Evolutionary conservation across 495 filamentous ascomycete species (phyloP).

Genomic region (Tuber borchii): DNA sequence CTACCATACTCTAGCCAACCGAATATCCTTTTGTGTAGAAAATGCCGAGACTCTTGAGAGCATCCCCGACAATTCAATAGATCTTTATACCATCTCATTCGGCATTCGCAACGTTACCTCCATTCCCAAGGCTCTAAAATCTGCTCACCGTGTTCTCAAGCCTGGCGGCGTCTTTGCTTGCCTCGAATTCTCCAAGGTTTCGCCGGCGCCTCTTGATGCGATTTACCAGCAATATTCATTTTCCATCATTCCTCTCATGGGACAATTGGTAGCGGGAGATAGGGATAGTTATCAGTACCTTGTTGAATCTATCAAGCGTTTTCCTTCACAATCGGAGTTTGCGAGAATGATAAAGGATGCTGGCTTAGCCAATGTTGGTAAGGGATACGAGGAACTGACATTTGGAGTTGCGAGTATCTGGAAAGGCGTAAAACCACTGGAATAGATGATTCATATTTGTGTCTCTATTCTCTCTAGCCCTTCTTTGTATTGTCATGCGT

Average conservation of each 20-base stretch:
- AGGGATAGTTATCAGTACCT: constrained; percentile 96
- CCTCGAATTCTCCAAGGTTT: constrained; percentile 86
- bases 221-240: constrained; percentile 96
- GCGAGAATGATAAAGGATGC: constrained; percentile 79
- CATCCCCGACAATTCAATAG: constrained; percentile 60
- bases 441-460: background rate
- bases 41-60: constrained; percentile 75
- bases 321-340: constrained; percentile 79
- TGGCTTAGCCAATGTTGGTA: constrained; percentile 72
- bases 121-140: constrained; percentile 68
- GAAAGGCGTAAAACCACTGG: constrained; percentile 74
- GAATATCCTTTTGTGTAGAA: constrained; percentile 74
- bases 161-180: constrained; percentile 95
- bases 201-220: constrained; percentile 60
- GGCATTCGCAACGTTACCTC: constrained; percentile 94
- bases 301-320: constrained; percentile 93
- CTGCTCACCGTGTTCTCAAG: constrained; percentile 81
- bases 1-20: constrained; percentile 34
- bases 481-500: background rate
- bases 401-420: constrained; percentile 91
- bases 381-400: constrained; percentile 80
- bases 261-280: constrained; percentile 89
- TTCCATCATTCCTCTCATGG: constrained; percentile 85
- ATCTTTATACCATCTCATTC: constrained; percentile 96
- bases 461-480: background rate